Conservation (phyloP, 2,329 filamentous ascomycete genomes). For the Lachnellula suecica region DNA sequence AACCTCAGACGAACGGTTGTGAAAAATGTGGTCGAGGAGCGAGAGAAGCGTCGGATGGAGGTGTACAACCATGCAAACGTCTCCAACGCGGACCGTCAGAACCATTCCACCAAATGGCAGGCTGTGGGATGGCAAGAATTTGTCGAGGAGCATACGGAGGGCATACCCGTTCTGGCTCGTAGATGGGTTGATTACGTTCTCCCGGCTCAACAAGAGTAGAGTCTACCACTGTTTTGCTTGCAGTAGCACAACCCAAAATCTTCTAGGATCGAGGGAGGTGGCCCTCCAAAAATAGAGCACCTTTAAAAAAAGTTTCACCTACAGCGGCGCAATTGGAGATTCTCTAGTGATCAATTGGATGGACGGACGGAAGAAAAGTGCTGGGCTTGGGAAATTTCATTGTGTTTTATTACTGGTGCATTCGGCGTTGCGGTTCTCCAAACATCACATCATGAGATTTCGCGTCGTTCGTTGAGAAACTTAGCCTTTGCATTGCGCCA, state of each 20-base stretch:
- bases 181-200: constrained; percentile 28
- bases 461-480: neutral
- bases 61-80: constrained; percentile 21
- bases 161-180: constrained; percentile 22
- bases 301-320: neutral
- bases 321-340: neutral
- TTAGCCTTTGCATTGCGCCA: neutral
- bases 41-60: constrained; percentile 51
- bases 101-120: constrained; percentile 30
- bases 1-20: constrained; percentile 49
- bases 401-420: constrained; percentile 21
- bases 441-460: constrained; percentile 1
- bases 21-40: constrained; percentile 51
- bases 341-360: constrained; percentile 5
- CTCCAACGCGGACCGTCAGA: constrained; percentile 27
- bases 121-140: constrained; percentile 34
- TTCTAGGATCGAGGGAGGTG: too few species aligned
- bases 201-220: constrained; percentile 8
- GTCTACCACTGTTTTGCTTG: too few species aligned
- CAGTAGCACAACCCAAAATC: too few species aligned
- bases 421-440: constrained; percentile 20
- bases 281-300: too few species aligned
- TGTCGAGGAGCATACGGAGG: constrained; percentile 23
- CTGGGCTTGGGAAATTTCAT: constrained; percentile 9
- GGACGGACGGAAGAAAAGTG: constrained; percentile 5